Evolutionary conservation across 352 stramenopile species (phyloP), one percentile per base, ranked within the genome.

Genomic region (Globisporangium ultimum): DNA sequence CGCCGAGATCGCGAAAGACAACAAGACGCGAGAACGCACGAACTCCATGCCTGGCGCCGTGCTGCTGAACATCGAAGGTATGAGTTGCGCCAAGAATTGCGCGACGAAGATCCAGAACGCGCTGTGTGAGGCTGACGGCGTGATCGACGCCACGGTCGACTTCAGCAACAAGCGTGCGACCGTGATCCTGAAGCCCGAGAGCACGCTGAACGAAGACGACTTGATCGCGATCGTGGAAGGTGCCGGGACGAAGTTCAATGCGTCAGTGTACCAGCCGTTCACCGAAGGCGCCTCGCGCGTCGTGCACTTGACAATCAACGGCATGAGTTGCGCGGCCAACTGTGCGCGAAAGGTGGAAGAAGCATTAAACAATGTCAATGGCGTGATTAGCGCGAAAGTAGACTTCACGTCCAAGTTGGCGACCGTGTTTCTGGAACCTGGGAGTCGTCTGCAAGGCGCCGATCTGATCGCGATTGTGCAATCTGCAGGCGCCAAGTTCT

Each of bases 241-340:
- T 8, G 72, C 68, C 13, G 80, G 74, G 17, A 64, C 61, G 2
- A 83, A 78, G 38, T 84, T 88, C 51, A 63, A 74, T 48, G 80
- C 81, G 13, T 87, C 72, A 14, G 51, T 80, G 7, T 93, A 88
- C 66, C 63, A 87, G 61, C 74, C 80, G 10, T 93, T 92, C 40
- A 75, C 55, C 12, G 66, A 84, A 20, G 78, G 79, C 14, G 78
- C 77, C 55, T 89, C 82, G n/a, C 82, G 82, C 15, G 78, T 91
- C 12, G 78, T 95, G 28, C 79, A 89, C 45, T 60, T 95, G 18
- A 78, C 72, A 28, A 68, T 93, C 5, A 53, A 89, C 4, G 83
- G 85, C 28, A 95, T 95, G 85, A 91, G 80, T 46, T 95, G 85
- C 32, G 75, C 76, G 0, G 73, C 70, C 42, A 95, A 91, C 54